These are phyloP conservation scores for Polyporus tsugae DNA, from an alignment of 1,284 basidiomycete species.

Conservation along the genomic window DNA sequence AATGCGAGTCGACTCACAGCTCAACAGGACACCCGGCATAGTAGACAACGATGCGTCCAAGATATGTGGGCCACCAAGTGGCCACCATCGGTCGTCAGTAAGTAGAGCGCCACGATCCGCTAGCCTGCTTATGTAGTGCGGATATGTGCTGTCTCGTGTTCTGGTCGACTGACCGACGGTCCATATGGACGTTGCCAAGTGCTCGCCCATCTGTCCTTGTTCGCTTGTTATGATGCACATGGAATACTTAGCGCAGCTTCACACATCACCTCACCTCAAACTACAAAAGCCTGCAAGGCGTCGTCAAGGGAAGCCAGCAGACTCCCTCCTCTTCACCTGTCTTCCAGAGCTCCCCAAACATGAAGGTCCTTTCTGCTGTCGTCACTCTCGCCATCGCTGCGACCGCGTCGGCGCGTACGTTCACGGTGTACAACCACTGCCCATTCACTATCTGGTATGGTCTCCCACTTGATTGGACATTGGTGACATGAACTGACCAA, in stretches of 20 bases:
- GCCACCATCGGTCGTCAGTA: neutral
- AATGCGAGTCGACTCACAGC: neutral
- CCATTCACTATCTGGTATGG: conserved; percentile 29
- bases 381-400: conserved; percentile 29
- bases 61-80: too few relatives aligned
- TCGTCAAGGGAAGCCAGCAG: neutral
- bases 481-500: neutral
- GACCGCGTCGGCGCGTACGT: conserved; percentile 22
- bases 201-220: conserved; percentile 12
- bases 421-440: conserved; percentile 29
- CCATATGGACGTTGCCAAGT: conserved; percentile 17
- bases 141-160: neutral
- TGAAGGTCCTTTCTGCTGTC: conserved; percentile 26
- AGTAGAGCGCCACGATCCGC: neutral
- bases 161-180: conserved; percentile 15
- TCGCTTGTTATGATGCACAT: conserved; percentile 10
- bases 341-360: conserved; percentile 8
- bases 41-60: neutral
- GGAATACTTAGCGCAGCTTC: conserved; percentile 13
- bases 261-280: neutral
- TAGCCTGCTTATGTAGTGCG: too few relatives aligned
- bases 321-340: neutral
- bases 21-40: neutral
- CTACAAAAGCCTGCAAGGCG: conserved; percentile 12
- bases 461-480: neutral